A percentile compares a stretch with the other conserved stretches of the same genome.
These are phyloP conservation scores for Calonectria hongkongensis DNA, from an alignment of 2,329 filamentous ascomycete genomes.

Conservation along the genomic window DNA sequence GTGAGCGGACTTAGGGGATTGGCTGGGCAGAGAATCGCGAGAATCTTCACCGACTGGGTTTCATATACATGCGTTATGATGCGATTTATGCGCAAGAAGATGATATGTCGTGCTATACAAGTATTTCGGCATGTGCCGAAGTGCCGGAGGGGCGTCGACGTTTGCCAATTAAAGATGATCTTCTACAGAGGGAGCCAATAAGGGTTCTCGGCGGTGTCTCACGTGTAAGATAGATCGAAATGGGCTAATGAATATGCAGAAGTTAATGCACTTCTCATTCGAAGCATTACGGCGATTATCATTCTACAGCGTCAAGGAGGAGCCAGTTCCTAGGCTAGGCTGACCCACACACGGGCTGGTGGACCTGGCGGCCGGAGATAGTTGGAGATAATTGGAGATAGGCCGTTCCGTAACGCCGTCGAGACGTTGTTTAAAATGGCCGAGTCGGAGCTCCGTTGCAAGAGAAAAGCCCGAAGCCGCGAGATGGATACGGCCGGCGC, in stretches of 20 bases:
- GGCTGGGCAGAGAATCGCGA: no score
- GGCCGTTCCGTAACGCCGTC: no score
- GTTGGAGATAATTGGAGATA: conserved; percentile 1
- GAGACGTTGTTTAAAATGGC: neutral
- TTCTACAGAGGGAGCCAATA: neutral
- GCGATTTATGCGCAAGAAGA: neutral
- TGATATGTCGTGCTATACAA: no score
- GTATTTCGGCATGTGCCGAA: neutral
- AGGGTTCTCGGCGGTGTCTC: neutral
- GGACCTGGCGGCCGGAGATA: conserved; percentile 6
- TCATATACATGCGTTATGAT: no score
- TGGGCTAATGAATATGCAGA: no score
- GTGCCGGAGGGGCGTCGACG: neutral
- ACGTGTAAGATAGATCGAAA: no score
- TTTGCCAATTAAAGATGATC: no score
- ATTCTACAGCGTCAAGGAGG: no score
- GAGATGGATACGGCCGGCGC: neutral
- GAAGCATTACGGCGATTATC: no score
- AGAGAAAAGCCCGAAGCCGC: conserved; percentile 8
- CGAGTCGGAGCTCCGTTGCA: neutral
- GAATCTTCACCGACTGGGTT: no score
- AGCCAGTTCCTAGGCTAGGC: neutral
- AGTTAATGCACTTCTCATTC: no score
- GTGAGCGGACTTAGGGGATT: conserved; percentile 1
- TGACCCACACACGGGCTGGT: neutral